Conservation (phyloP, 345 rosid species). For the Lumnitzera racemosa region DNA sequence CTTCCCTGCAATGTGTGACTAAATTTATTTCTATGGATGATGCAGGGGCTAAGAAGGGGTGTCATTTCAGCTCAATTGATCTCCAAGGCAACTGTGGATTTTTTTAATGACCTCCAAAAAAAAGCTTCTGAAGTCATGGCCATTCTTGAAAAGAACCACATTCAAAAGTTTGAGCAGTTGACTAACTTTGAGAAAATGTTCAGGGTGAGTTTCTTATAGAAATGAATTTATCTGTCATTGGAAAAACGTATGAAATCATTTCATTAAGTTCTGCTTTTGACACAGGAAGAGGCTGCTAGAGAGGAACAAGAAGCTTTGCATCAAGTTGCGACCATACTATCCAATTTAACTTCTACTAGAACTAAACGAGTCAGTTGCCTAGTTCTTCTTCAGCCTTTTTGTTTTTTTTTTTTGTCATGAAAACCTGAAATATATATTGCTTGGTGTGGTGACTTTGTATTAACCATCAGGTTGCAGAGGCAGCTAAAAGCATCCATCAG, state of each 20-base stretch:
- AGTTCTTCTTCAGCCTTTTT: neutral
- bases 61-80: constrained; percentile 54
- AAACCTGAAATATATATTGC: neutral
- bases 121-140: constrained; percentile 47
- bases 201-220: constrained; percentile 29
- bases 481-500: constrained; percentile 41
- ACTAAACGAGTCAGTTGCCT: constrained; percentile 47
- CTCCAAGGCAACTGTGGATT: constrained; percentile 46
- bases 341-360: constrained; percentile 55
- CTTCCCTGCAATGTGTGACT: neutral
- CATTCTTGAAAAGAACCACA: constrained; percentile 43
- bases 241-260: neutral
- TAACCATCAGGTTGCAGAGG: constrained; percentile 52
- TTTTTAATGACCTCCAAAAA: constrained; percentile 44
- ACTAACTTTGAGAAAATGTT: constrained; percentile 50
- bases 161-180: constrained; percentile 40
- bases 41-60: constrained; percentile 49
- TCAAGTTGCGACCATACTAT: constrained; percentile 54
- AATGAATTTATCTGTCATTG: neutral
- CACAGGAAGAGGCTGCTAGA: constrained; percentile 72
- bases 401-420: neutral
- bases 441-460: neutral
- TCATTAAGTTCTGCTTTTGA: constrained; percentile 7
- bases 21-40: neutral
- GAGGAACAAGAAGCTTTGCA: constrained; percentile 70